Evolutionary conservation across 2,329 filamentous ascomycete genomes (phyloP), one percentile per base, ranked within the genome.

Genomic region (Neurospora sp.): DNA sequence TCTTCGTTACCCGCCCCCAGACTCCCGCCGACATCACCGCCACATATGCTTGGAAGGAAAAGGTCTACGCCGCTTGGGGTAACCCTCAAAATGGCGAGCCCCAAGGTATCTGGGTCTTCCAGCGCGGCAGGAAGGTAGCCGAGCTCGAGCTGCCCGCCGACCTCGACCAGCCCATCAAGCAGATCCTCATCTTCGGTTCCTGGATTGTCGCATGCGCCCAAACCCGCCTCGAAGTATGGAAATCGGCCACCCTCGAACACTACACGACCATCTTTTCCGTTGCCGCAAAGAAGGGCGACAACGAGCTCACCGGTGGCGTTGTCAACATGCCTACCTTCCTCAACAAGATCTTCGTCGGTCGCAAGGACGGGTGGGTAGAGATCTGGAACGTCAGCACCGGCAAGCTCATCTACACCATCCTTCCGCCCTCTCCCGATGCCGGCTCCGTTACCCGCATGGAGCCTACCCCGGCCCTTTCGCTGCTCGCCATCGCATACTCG

Each of bases 321-420:
- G 91, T 89, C 78, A 96, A 88, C 76, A 93, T 98, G 90, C 94
- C 95, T 1, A 98, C 96, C 0, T 97, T 93, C 79, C 81, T 99
- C 71, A 99, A 99, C 84, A 99, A 99, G 81, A 87, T 99, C 65
- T 93, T 98, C 74, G 91, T 93, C 2, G 96, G 93, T 10, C 89
- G 93, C 75, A 87, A 87, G 73, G 93, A 99, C 78, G 96, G 96
- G 6, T 91, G 89, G 79, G 90, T 97, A 8, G 96, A 99, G 77
- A 97, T 99, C 67, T 99, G 96, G 95, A 99, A 99, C 77, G 84
- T 99, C 71, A 96, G 91, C 78, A 97, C 92, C 3, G 94, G 88
- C 66, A 97, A 96, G 79, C 85, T 97, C 69, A 88, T 99, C 37
- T 96, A 97, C 80, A 96, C 93, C 1, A 90, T 99, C 68, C 83